A percentile compares a stretch with the other conserved stretches of the same genome.
Conservation (phyloP, 2,329 filamentous ascomycete species). For the Penicillium sp. region DNA sequence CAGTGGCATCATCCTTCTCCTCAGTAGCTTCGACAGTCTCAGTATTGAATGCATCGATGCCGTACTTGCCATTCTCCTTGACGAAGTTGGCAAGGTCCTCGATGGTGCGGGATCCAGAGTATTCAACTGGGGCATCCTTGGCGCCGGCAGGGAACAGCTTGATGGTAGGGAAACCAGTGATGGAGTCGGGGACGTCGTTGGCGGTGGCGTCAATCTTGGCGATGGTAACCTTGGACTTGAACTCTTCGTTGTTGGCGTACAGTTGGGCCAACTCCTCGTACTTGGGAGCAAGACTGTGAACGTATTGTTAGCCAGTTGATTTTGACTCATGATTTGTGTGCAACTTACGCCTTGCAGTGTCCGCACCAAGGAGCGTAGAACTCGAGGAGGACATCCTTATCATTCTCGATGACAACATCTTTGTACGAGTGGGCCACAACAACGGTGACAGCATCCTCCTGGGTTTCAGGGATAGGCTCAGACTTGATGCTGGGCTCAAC, state of each 20-base stretch:
- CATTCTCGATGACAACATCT: constrained; percentile 85
- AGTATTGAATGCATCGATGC: constrained; percentile 68
- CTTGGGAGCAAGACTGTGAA: constrained; percentile 63
- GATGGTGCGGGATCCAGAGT: constrained; percentile 83
- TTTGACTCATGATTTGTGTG: not conserved
- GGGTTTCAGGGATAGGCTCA: constrained; percentile 90
- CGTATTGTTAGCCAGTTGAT: constrained; percentile 11
- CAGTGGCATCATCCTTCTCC: constrained; percentile 41
- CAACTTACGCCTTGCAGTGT: constrained; percentile 68
- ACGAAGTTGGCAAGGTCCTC: constrained; percentile 93
- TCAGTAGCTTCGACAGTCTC: constrained; percentile 60
- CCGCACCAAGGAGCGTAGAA: constrained; percentile 92
- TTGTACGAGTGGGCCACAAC: constrained; percentile 95
- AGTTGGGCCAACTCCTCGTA: constrained; percentile 67
- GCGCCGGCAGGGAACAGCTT: constrained; percentile 92
- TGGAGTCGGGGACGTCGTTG: constrained; percentile 97
- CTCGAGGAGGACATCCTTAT: constrained; percentile 96
- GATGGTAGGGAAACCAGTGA: constrained; percentile 98
- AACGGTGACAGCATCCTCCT: constrained; percentile 85
- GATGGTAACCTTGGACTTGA: constrained; percentile 66
- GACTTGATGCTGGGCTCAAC: constrained; percentile 97
- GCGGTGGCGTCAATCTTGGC: constrained; percentile 93
- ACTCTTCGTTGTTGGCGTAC: constrained; percentile 56
- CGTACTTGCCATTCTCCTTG: constrained; percentile 92
- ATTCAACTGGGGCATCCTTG: constrained; percentile 85